These are phyloP conservation scores for Coprinopsis cinerea DNA, from an alignment of 768 basidiomycete genomes.

Conservation along the genomic window DNA sequence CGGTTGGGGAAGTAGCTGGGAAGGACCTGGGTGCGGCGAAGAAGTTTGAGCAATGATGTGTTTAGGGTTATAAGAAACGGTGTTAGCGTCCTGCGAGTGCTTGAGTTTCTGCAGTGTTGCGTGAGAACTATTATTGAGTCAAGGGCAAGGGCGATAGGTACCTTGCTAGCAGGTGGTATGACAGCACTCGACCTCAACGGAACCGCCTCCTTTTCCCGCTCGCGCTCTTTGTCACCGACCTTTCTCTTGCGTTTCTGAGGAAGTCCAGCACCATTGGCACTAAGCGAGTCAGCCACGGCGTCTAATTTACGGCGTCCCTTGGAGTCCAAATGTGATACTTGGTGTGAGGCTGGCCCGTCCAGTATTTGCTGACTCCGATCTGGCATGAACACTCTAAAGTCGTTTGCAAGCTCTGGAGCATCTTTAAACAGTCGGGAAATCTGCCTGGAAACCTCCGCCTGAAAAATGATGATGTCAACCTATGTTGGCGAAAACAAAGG, in stretches of 20 bases:
- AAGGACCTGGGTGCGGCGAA: conserved; percentile 18
- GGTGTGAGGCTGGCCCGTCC: conserved; percentile 35
- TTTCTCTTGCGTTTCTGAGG: conserved; percentile 72
- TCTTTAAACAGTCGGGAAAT: conserved; percentile 70
- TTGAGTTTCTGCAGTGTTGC: conserved; percentile 30
- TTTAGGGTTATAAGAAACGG: conserved; percentile 31
- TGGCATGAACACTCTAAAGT: conserved; percentile 74
- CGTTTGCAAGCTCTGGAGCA: conserved; percentile 65
- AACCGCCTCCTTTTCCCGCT: conserved; percentile 31
- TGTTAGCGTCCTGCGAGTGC: conserved; percentile 34
- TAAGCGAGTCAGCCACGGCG: conserved; percentile 26
- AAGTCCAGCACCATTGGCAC: conserved; percentile 10
- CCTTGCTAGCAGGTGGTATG: conserved; percentile 32
- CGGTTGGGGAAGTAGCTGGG: conserved; percentile 24
- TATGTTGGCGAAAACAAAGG: conserved; percentile 11
- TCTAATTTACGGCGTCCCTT: conserved; percentile 45
- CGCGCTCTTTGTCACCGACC: conserved; percentile 42
- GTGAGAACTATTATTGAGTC: conserved; percentile 13
- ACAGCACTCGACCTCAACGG: conserved; percentile 16
- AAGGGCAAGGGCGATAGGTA: conserved; percentile 17
- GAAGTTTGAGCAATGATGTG: conserved; percentile 17
- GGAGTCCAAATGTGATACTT: conserved; percentile 19
- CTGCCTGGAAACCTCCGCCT: conserved; percentile 66
- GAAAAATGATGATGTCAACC: conserved; percentile 9
- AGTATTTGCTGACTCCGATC: conserved; percentile 46